phyloP scores from a whole-genome alignment of 768 basidiomycete species.

The Trametes maxima region DNA sequence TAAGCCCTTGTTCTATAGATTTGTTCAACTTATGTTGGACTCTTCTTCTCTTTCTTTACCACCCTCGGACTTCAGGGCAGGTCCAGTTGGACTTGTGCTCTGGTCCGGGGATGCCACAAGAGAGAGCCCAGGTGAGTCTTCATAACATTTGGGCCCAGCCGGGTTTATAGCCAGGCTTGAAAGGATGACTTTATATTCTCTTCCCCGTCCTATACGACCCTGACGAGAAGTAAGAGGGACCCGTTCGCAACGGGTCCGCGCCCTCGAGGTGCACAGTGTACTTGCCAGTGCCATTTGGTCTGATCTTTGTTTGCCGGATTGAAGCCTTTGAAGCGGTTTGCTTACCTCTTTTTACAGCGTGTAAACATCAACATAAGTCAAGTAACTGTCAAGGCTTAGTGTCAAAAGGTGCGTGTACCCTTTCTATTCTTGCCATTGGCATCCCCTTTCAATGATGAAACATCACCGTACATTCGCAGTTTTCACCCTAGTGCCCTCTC shows the following conservation, averaged over 20 bases:
- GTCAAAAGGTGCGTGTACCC: not conserved
- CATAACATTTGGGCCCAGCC: not conserved
- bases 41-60: slow-evolving; percentile 40
- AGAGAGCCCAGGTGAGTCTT: slow-evolving; percentile 4
- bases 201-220: slow-evolving; percentile 92
- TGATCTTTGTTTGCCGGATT: slow-evolving; percentile 43
- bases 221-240: slow-evolving; percentile 80
- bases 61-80: slow-evolving; percentile 44
- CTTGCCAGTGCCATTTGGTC: slow-evolving; percentile 91
- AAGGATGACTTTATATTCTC: slow-evolving; percentile 77
- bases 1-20: slow-evolving; percentile 73
- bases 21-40: slow-evolving; percentile 57
- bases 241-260: slow-evolving; percentile 77
- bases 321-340: not conserved
- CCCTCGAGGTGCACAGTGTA: slow-evolving; percentile 65
- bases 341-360: not conserved
- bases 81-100: slow-evolving; percentile 29
- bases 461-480: slow-evolving; percentile 78
- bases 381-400: not conserved
- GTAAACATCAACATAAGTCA: not conserved
- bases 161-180: not conserved
- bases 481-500: slow-evolving; percentile 77
- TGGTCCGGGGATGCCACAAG: slow-evolving; percentile 16
- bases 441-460: slow-evolving; percentile 42
- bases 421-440: too few relatives aligned